Evolutionary conservation across 169 alveolate genomes (phyloP), one percentile per base, ranked within the genome.

Genomic region (Cyclospora cayetanensis): DNA sequence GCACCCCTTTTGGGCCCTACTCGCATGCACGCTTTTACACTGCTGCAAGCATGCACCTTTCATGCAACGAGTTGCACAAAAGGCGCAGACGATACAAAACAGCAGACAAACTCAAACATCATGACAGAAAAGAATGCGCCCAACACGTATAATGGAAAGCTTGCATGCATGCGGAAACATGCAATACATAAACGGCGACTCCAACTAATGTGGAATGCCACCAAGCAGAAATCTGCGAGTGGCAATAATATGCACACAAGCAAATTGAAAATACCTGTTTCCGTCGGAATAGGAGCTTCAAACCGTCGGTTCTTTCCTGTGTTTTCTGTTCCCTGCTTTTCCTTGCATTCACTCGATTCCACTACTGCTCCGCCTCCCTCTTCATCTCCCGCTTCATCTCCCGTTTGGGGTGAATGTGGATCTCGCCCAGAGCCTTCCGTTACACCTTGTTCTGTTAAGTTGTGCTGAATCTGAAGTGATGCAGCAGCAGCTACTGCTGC

Each of bases 401-500:
- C 72, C 31, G 34, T 3, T 1, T 76, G 68, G 29, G 41, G 63
- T 25, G 63, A 42, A 5, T 39, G 39, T 76, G 25, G 31, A 9
- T n/a, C 52, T 18, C 20, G 70, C 29, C 74, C 41, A 7, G n/a
- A 1, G n/a, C 31, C 4, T 68, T 37, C 35, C 60, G 29, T 25
- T 68, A 42, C 43, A 31, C 9, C n/a, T 68, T 68, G 12, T 35
- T 25, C 12, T 50, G 80, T 50, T 35, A 15, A 42, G 22, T 31
- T 37, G 25, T 31, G 50, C 68, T 55, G 42, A 27, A n/a, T 37
- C 68, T 11, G 42, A 42, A 50, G 7, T 12, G 82, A 39, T 25
- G 90, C 90, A 25, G 80, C 76, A 18, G 79, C 90, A 53, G 90
- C 80, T 39, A 37, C 46, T 25, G 79, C 76, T 4, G 5, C 66